Conservation (phyloP, 768 basidiomycete species). For the Boletus eberwhitei region DNA sequence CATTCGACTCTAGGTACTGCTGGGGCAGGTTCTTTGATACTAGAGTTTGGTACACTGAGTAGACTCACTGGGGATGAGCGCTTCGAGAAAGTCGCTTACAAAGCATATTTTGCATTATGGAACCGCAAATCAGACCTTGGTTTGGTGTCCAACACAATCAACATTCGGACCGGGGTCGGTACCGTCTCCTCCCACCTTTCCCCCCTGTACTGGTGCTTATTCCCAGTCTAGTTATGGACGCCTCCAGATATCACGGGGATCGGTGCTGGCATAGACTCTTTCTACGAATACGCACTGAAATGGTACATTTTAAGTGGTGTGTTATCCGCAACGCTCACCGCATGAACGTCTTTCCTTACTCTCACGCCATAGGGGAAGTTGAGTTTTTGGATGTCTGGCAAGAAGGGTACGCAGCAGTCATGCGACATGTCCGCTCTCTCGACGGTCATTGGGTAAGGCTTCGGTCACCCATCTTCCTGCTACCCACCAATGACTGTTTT, state of each 20-base stretch:
- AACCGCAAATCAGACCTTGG: slow-evolving; percentile 82
- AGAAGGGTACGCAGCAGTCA: slow-evolving; percentile 76
- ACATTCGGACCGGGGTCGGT: slow-evolving; percentile 76
- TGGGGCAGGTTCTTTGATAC: slow-evolving; percentile 86
- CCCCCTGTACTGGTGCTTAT: slow-evolving; percentile 3
- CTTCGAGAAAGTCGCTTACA: slow-evolving; percentile 86
- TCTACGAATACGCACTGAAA: slow-evolving; percentile 92
- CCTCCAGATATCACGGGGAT: slow-evolving; percentile 74
- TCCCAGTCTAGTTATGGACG: slow-evolving; percentile 54
- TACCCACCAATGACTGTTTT: neutral
- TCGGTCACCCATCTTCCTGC: neutral
- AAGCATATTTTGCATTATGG: slow-evolving; percentile 93
- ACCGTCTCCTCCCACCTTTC: neutral
- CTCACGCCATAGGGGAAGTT: slow-evolving; percentile 52
- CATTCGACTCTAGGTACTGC: slow-evolving; percentile 62
- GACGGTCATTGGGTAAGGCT: slow-evolving; percentile 83
- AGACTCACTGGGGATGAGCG: slow-evolving; percentile 85
- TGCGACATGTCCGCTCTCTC: slow-evolving; percentile 75
- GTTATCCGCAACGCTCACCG: slow-evolving; percentile 10
- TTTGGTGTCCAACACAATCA: slow-evolving; percentile 87
- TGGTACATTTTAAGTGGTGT: slow-evolving; percentile 85
- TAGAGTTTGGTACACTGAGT: slow-evolving; percentile 93
- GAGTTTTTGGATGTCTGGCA: slow-evolving; percentile 84
- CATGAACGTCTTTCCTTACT: neutral
- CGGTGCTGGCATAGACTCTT: slow-evolving; percentile 94